Percentiles rank a stretch among this genome's conserved stretches.
Conservation (phyloP, 2,329 filamentous ascomycete species). For the Chrysosporium keratinophilum region DNA sequence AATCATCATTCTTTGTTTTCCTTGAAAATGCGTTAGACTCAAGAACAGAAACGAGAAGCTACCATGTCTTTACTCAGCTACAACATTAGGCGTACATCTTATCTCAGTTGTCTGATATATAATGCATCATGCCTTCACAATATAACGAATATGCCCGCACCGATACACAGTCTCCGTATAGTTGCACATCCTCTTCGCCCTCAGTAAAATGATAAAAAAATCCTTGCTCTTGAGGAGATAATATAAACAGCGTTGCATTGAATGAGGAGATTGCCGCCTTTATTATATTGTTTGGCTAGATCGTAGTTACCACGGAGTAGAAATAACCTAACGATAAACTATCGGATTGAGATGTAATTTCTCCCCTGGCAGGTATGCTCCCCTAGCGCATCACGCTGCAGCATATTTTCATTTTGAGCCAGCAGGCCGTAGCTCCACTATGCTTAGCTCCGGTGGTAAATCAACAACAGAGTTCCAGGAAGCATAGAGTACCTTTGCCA, state of each 20-base stretch:
- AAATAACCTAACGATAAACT: not conserved
- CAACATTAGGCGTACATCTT: not conserved
- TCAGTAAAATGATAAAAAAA: not conserved
- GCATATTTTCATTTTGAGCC: not conserved
- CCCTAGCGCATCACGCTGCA: not conserved
- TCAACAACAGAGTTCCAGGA: not conserved
- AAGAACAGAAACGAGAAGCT: not conserved
- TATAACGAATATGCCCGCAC: too few relatives aligned
- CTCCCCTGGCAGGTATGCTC: not conserved
- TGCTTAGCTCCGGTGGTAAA: not conserved
- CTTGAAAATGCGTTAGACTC: too few relatives aligned
- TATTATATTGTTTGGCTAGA: not conserved
- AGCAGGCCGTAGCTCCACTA: not conserved
- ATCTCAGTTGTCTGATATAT: not conserved
- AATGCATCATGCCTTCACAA: too few relatives aligned
- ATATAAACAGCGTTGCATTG: not conserved
- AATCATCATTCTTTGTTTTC: too few relatives aligned
- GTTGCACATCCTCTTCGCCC: not conserved
- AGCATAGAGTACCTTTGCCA: not conserved
- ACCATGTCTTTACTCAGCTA: not conserved
- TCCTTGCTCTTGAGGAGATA: not conserved
- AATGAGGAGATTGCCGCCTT: not conserved
- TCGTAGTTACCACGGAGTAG: not conserved
- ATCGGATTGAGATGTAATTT: not conserved
- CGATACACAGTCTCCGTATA: conserved; percentile 1